A percentile compares a stretch with the other conserved stretches of the same genome.
These are phyloP conservation scores for Populus nigra DNA, from an alignment of 345 rosid species.

Conservation along the genomic window DNA sequence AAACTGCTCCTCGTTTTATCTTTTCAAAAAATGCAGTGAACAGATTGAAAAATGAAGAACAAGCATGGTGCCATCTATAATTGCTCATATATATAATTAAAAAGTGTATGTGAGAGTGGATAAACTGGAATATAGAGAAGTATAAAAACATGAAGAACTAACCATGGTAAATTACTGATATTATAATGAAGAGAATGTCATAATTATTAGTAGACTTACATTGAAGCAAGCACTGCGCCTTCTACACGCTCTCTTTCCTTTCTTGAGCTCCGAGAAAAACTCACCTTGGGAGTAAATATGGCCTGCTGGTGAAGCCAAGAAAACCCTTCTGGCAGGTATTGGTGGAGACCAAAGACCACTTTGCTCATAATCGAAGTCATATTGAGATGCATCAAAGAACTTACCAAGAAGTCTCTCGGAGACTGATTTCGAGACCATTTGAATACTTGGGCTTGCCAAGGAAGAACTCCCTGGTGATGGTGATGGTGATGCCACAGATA, in stretches of 20 bases:
- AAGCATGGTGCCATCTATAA: not conserved
- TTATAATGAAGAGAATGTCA: not conserved
- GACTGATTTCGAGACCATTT: constrained; percentile 31
- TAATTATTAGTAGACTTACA: constrained; percentile 3
- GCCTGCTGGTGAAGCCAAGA: constrained; percentile 26
- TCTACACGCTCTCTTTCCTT: constrained; percentile 12
- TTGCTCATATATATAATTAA: not conserved
- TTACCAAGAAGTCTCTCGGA: constrained; percentile 38
- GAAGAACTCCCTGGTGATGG: not conserved
- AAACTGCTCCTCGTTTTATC: not conserved
- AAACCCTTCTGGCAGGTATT: constrained; percentile 14
- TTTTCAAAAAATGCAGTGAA: not conserved
- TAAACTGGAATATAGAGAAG: not conserved
- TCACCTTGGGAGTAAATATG: constrained; percentile 1
- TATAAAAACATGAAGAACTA: not conserved
- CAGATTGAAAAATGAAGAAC: not conserved
- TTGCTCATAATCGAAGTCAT: constrained; percentile 38
- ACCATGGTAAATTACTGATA: not conserved
- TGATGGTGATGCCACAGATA: constrained; percentile 4
- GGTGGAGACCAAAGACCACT: constrained; percentile 50
- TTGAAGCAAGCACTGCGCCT: constrained; percentile 17
- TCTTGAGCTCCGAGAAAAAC: constrained; percentile 12
- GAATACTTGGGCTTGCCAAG: not conserved
- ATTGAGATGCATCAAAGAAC: constrained; percentile 39
- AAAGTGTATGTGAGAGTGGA: too few relatives aligned